Base-by-base conservation (phyloP, 108 stramenopile species). In the Nannochloropsis salina region DNA sequence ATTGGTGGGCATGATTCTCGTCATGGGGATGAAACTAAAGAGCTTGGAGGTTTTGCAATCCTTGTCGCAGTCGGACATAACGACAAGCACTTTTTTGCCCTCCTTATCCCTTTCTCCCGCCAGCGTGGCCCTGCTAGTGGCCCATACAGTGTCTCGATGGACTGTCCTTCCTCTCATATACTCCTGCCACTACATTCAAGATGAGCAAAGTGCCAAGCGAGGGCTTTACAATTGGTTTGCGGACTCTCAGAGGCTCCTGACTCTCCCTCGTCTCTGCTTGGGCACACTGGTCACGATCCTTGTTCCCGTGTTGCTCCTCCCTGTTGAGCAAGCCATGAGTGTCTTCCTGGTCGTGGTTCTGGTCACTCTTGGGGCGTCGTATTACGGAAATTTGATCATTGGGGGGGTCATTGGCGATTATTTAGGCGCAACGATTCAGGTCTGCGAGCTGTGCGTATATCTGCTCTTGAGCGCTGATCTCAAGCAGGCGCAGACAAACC, bases 391-490 rank as follows among this genome's bases (percentile, higher is more conserved):
- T 40, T 82, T 42, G 42, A 82, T 86, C 6, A 22, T 93, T 44
- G 92, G 92, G 41, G 94, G 94, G 12, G 93, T 94, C 12, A 94
- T 94, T 92, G 94, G 94, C 21, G 94, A 94, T 79, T 94, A 85
- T 89, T 89, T 94, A 11, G 94, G 94, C 41, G 93, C 91, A 9
- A 92, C 92, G 42, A 95, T 94, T 81, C 41, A 82, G 80, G 22
- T 86, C 42, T 45, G 43, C 9, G 85, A 86, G 82, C 18, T 41
- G 21, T 81, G 81, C 9, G 41, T 86, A n/a, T 86, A 86, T 42
- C 41, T 86, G 41, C n/a, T 43, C 18, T 31, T 86, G 43, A 82
- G 42, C 82, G 85, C 85, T 31, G 42, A 86, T n/a, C 18, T 86
- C 12, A 40, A 82, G 61, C 20, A 15, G 15, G 2, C 61, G 3